Conservation (phyloP, 768 basidiomycete species). For the Tubosaeta brunneosetosa region DNA sequence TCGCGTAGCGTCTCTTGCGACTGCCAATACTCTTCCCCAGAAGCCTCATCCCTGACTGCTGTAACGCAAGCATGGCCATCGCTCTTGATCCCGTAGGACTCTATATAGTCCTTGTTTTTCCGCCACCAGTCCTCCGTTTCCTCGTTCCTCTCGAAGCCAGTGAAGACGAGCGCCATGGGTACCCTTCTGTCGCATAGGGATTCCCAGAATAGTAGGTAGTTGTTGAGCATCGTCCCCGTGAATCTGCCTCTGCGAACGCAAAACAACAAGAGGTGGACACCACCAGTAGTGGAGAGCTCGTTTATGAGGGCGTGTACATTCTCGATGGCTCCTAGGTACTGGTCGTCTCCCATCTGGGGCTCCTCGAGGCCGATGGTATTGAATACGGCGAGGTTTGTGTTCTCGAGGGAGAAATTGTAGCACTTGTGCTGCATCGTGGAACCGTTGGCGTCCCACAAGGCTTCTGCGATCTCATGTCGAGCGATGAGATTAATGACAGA, state of each 20-base stretch:
- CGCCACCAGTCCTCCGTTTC: constrained; percentile 34
- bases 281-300: constrained; percentile 25
- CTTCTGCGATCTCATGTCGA: constrained; percentile 16
- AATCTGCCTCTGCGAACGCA: constrained; percentile 38
- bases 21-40: constrained; percentile 14
- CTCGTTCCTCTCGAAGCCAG: constrained; percentile 35
- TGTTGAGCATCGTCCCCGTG: constrained; percentile 33
- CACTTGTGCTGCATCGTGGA: constrained; percentile 33
- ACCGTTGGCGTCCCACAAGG: constrained; percentile 27
- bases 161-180: constrained; percentile 38
- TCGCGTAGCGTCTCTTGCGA: constrained; percentile 20
- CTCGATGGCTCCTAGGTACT: constrained; percentile 25
- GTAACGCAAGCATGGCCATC: constrained; percentile 30
- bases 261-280: constrained; percentile 41
- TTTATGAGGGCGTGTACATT: constrained; percentile 31
- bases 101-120: constrained; percentile 23
- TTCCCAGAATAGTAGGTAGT: constrained; percentile 39
- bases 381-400: constrained; percentile 21
- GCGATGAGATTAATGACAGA: constrained; percentile 32
- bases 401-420: constrained; percentile 25
- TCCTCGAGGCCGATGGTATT: constrained; percentile 37
- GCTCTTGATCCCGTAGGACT: constrained; percentile 20
- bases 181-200: constrained; percentile 36
- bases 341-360: constrained; percentile 24
- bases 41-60: constrained; percentile 19